Percentiles rank a stretch among this genome's conserved stretches.
These are phyloP conservation scores for Coffea eugenioides DNA, from an alignment of 257 asterid species.

Conservation along the genomic window DNA sequence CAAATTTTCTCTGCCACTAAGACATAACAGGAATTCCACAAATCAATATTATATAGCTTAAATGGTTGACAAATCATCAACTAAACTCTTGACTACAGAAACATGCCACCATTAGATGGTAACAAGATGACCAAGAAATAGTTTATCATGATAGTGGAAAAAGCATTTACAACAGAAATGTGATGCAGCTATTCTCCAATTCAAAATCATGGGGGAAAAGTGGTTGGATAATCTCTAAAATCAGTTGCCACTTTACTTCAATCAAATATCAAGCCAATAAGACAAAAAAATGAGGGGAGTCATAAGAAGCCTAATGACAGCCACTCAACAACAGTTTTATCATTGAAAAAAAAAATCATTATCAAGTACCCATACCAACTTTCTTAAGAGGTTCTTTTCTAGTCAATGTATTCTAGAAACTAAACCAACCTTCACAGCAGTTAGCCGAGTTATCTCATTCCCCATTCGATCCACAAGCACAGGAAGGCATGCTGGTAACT, in stretches of 20 bases:
- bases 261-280: not conserved
- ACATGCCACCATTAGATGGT: not conserved
- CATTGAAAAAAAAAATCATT: not conserved
- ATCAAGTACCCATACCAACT: not conserved
- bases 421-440: constrained; percentile 91
- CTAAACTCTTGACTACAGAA: not conserved
- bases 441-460: constrained; percentile 94
- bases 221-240: not conserved
- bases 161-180: not conserved
- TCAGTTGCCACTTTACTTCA: not conserved
- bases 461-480: constrained; percentile 99
- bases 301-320: not conserved
- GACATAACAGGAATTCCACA: not conserved
- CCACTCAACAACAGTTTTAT: not conserved
- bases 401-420: constrained; percentile 2
- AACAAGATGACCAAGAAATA: not conserved
- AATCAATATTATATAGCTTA: not conserved
- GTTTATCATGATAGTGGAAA: not conserved
- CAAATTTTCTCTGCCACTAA: not conserved
- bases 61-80: not conserved
- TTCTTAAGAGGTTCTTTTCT: not conserved
- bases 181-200: not conserved
- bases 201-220: not conserved
- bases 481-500: constrained; percentile 87
- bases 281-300: not conserved